Evolutionary conservation across 2,329 filamentous ascomycete genomes (phyloP), one percentile per base, ranked within the genome.

Genomic region (Paramyrothecium roridum): DNA sequence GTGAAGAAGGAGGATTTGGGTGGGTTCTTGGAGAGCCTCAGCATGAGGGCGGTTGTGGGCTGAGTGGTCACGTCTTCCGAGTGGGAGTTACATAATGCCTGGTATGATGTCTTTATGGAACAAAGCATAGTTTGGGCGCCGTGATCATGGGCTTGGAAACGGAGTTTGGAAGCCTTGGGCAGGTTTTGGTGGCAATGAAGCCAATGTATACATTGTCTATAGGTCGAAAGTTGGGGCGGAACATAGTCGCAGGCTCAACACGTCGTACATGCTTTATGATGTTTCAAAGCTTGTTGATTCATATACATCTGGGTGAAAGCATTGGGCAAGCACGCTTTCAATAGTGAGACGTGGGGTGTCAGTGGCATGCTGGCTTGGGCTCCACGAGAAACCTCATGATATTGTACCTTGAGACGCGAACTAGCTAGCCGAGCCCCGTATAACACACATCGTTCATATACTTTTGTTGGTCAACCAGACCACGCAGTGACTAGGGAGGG

Each of bases 1-100:
- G 93, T 99, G n/a, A 88, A 88, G 74, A 97, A 96, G 77, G 95
- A 98, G 69, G 95, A 98, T 73, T 76, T 99, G 26, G 85, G 86
- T 17, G 91, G 88, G 0, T 99, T 99, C 70, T 77, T 99, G 61
- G 95, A 99, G 76, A 88, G 88, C 54, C 73, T 99, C 68, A 97
- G 93, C 73, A 88, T 92, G 82, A 96, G 96, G 81, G 87, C 87
- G 55, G 92, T 98, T 19, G 88, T 88, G 54, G 84, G 85, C 47
- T 88, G 68, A 58, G 49, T 30, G 26, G 26, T 30, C 26, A 30
- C 26, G 10, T 17, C 23, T 19, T 34, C 37, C 17, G 23, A 30
- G 26, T 21, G 43, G 12, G 22, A 40, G 23, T 46, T 46, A 30
- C 26, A 30, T 30, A 30, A 43, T 43, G n/a, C 13, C 37, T 43